phyloP scores from a whole-genome alignment of 2,329 filamentous ascomycete species.

The Dactylella cylindrospora region DNA sequence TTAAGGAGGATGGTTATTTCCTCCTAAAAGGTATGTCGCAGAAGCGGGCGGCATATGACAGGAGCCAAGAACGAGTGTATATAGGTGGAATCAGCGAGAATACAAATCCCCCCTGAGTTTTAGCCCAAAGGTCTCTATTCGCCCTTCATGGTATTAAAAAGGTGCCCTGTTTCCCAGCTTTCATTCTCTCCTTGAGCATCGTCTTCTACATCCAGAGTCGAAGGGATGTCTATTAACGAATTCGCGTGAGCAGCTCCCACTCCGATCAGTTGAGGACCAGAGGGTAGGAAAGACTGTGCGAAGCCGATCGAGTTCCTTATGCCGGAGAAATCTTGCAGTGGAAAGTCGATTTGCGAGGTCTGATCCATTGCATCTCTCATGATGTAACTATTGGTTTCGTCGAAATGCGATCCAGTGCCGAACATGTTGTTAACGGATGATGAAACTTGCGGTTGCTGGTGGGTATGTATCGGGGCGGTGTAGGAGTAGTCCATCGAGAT shows the following conservation, averaged over 20 bases:
- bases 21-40: no score
- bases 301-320: conserved; percentile 22
- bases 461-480: conserved; percentile 22
- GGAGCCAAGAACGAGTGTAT: no score
- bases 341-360: conserved; percentile 30
- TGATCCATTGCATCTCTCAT: conserved; percentile 28
- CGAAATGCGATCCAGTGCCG: conserved; percentile 24
- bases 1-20: no score
- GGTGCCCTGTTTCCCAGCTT: conserved; percentile 21
- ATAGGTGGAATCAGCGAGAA: no score
- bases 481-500: conserved; percentile 33
- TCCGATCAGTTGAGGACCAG: conserved; percentile 28
- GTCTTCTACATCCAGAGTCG: conserved; percentile 35
- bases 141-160: conserved; percentile 33
- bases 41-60: no score
- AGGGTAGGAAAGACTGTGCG: conserved; percentile 6
- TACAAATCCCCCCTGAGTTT: no score
- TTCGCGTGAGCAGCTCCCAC: conserved; percentile 33
- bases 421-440: conserved; percentile 44
- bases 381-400: conserved; percentile 26
- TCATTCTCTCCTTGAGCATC: conserved; percentile 42
- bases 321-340: conserved; percentile 11
- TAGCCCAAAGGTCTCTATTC: no score
- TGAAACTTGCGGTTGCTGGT: conserved; percentile 15
- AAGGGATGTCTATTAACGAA: conserved; percentile 20